Evolutionary conservation across 768 basidiomycete species (phyloP).

Genomic region (Amanita jacksonii): DNA sequence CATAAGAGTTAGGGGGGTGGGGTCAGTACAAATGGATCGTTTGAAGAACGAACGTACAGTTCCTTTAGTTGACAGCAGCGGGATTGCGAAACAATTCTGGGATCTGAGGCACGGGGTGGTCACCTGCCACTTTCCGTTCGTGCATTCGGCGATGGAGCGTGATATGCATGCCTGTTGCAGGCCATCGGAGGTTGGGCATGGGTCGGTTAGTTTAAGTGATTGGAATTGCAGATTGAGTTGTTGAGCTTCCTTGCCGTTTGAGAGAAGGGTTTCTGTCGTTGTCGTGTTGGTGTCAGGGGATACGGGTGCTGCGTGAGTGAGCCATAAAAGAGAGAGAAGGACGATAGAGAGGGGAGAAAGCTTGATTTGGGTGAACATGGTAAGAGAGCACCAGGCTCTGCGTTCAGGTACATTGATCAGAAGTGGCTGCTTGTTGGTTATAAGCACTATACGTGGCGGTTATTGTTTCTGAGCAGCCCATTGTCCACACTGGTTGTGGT

Average conservation of each 20-base stretch:
- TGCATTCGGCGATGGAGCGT: slow-evolving; percentile 30
- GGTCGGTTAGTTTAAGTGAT: slow-evolving; percentile 27
- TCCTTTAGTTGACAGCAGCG: slow-evolving; percentile 31
- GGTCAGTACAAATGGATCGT: too few relatives aligned
- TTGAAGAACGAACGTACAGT: slow-evolving; percentile 27
- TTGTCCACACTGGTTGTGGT: not conserved
- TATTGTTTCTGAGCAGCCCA: not conserved
- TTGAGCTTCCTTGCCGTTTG: slow-evolving; percentile 44
- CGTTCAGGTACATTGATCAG: too few relatives aligned
- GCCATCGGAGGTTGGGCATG: slow-evolving; percentile 35
- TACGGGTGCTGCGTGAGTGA: slow-evolving; percentile 20
- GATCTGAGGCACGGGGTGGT: slow-evolving; percentile 23
- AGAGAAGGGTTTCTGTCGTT: too few relatives aligned
- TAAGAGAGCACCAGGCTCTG: not conserved
- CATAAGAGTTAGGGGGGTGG: not conserved
- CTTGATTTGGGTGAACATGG: not conserved
- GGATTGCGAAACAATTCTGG: slow-evolving; percentile 44
- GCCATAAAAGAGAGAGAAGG: slow-evolving; percentile 15
- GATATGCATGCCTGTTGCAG: slow-evolving; percentile 37
- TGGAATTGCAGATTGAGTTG: slow-evolving; percentile 38
- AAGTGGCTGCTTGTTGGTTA: too few relatives aligned
- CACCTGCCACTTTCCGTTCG: slow-evolving; percentile 29
- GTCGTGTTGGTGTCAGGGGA: slow-evolving; percentile 28
- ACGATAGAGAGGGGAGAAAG: not conserved
- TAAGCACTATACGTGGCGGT: not conserved